These are phyloP conservation scores for Botrytis porri DNA, from an alignment of 2,329 filamentous ascomycete species.

Conservation along the genomic window DNA sequence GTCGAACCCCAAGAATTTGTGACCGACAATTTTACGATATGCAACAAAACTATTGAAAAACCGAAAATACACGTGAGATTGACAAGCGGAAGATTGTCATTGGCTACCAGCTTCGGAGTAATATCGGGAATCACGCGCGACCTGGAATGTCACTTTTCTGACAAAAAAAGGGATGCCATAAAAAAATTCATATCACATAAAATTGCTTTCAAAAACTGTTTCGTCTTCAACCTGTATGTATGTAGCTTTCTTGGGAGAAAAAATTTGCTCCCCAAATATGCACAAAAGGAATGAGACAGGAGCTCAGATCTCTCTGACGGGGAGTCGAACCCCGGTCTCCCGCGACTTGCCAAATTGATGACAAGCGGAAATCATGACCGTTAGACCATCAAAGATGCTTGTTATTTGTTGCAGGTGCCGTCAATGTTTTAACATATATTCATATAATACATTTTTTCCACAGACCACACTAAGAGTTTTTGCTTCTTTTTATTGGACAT, in stretches of 20 bases:
- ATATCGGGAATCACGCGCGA: neutral
- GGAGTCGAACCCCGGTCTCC: constrained; percentile 35
- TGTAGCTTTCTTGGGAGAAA: too few relatives aligned
- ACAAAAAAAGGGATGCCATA: too few relatives aligned
- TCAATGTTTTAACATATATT: fast-evolving
- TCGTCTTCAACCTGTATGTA: too few relatives aligned
- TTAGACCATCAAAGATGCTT: constrained; percentile 37
- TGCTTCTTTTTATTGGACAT: neutral
- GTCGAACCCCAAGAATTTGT: neutral
- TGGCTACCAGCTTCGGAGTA: neutral
- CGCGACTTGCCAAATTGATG: constrained; percentile 25
- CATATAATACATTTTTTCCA: fast-evolving
- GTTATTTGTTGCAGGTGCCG: neutral
- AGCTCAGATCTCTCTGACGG: constrained; percentile 23
- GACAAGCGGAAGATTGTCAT: neutral
- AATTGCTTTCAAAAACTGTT: too few relatives aligned
- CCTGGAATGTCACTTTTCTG: too few relatives aligned
- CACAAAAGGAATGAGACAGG: neutral
- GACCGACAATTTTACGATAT: neutral
- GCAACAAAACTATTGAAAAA: neutral
- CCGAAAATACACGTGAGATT: neutral
- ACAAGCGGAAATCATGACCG: constrained; percentile 41
- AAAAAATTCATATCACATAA: too few relatives aligned
- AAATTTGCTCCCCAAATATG: too few relatives aligned
- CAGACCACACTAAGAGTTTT: neutral